phyloP scores from a whole-genome alignment of 2,329 filamentous ascomycete species.

The Penicillium nordicum region DNA sequence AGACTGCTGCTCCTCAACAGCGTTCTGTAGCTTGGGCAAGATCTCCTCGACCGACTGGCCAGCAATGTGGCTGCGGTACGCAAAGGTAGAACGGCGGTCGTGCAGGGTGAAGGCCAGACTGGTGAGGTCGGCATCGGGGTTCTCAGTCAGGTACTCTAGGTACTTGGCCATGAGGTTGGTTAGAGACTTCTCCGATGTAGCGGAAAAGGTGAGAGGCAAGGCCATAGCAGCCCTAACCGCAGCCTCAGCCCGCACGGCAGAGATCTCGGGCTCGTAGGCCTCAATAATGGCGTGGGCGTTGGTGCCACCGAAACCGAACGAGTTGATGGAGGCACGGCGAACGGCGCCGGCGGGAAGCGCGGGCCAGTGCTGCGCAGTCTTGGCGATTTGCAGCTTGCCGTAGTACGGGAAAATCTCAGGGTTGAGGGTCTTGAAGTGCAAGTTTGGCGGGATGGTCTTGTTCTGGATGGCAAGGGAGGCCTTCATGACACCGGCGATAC shows the following conservation, averaged over 20 bases:
- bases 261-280: background rate
- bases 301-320: background rate
- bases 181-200: background rate
- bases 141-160: background rate
- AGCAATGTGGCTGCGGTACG: background rate
- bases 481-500: background rate
- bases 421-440: background rate
- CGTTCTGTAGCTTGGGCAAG: background rate
- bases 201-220: background rate
- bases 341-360: background rate
- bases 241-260: background rate
- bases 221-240: background rate
- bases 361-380: background rate
- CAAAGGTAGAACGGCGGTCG: background rate
- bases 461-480: background rate
- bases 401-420: background rate
- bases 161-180: background rate
- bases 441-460: background rate
- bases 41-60: background rate
- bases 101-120: background rate
- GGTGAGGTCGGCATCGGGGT: background rate
- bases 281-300: background rate
- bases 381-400: background rate
- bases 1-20: background rate
- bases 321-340: background rate